These are phyloP conservation scores for Przewalskia tangutica DNA, from an alignment of 257 asterid species.

Conservation along the genomic window DNA sequence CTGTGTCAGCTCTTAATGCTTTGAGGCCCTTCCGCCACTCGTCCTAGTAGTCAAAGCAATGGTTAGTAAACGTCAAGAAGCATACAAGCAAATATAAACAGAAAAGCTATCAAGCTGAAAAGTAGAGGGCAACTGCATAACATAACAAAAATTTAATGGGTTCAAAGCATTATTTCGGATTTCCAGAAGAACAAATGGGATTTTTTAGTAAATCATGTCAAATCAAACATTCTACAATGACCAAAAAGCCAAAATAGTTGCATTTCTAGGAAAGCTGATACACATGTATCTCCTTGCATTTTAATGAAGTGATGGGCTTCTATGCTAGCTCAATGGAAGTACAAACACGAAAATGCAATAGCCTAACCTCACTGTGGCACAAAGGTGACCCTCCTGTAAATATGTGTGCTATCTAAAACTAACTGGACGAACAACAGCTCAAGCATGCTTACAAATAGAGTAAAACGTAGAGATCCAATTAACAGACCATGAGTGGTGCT, in stretches of 20 bases:
- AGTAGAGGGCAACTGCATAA: neutral
- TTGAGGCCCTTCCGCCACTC: constrained; percentile 75
- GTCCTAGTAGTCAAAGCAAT: constrained; percentile 2
- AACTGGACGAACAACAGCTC: neutral
- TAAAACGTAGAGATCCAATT: neutral
- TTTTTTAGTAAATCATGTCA: neutral
- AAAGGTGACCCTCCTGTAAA: neutral
- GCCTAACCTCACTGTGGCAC: neutral
- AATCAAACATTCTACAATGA: neutral
- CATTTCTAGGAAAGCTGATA: neutral
- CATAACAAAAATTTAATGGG: neutral
- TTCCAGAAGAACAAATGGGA: neutral
- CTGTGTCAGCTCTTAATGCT: constrained; percentile 57
- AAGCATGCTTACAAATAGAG: neutral
- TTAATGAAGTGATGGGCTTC: neutral
- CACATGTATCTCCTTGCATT: neutral
- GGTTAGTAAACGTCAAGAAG: neutral
- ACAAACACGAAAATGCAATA: neutral
- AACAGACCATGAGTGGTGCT: neutral
- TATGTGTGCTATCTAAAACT: neutral
- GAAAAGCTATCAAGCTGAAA: neutral
- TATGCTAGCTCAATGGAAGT: neutral
- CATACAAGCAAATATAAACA: neutral
- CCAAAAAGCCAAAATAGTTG: neutral
- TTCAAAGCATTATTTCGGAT: neutral